Evolutionary conservation across 2,329 filamentous ascomycete species (phyloP).

Genomic region (Penicillium polonicum): DNA sequence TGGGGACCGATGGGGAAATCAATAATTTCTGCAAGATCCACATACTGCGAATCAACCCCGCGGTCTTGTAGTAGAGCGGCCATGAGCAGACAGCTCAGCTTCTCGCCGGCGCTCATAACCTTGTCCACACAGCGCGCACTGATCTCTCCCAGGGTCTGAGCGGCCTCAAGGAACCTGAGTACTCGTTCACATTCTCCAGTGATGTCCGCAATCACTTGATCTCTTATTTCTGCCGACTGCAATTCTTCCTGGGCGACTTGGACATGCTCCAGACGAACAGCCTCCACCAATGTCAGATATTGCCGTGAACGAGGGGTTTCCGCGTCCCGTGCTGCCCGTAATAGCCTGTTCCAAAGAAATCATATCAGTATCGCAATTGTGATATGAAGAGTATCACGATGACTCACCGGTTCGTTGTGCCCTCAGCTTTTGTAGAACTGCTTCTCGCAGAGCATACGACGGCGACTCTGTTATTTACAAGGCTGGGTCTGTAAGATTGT

Average conservation of each 20-base stretch:
- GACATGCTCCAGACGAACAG: conserved; percentile 80
- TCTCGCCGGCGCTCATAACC: conserved; percentile 93
- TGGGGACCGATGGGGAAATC: conserved; percentile 57
- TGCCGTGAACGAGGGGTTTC: conserved; percentile 51
- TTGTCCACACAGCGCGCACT: conserved; percentile 78
- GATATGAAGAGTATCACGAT: conserved; percentile 9
- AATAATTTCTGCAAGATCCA: conserved; percentile 82
- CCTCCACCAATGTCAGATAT: conserved; percentile 73
- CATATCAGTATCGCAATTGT: conserved; percentile 10
- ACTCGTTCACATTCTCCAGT: conserved; percentile 78
- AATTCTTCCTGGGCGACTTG: conserved; percentile 66
- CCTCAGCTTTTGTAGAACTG: conserved; percentile 89
- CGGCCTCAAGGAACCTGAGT: conserved; percentile 68
- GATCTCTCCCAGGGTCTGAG: conserved; percentile 64
- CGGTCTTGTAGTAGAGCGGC: conserved; percentile 76
- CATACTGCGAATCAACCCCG: conserved; percentile 80
- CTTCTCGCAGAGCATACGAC: conserved; percentile 95
- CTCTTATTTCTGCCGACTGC: conserved; percentile 55
- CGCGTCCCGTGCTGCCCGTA: conserved; percentile 52
- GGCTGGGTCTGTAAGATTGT: conserved; percentile 50
- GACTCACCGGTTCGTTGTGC: conserved; percentile 89
- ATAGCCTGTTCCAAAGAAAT: conserved; percentile 32
- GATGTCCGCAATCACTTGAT: conserved; percentile 64
- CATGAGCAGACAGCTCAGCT: conserved; percentile 91
- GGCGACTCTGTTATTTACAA: conserved; percentile 72